A percentile compares a stretch with the other conserved stretches of the same genome.
phyloP scores from a whole-genome alignment of 306 rosid genomes.

The Lathyrus sativus region DNA sequence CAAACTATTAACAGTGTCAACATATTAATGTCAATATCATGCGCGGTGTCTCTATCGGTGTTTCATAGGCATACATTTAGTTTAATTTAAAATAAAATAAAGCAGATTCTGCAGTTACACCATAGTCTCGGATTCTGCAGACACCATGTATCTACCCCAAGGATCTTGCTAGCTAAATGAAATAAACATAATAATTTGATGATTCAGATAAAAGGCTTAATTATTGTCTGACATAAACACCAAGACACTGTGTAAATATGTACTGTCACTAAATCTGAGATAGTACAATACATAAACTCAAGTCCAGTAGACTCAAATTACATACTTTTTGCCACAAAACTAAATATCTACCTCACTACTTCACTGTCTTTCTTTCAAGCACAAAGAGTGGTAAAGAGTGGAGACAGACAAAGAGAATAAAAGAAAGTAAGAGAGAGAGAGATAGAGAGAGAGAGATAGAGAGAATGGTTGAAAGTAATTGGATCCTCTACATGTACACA shows the following conservation, averaged over 20 bases:
- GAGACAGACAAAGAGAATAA: neutral
- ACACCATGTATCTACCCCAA: neutral
- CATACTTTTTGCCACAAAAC: slow-evolving; percentile 31
- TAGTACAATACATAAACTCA: slow-evolving; percentile 31
- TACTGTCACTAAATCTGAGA: slow-evolving; percentile 10
- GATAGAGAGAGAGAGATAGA: no score
- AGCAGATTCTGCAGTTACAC: slow-evolving; percentile 33
- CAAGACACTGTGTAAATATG: slow-evolving; percentile 20
- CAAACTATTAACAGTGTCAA: no score
- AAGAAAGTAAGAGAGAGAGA: neutral
- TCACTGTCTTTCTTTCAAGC: neutral
- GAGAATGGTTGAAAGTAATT: neutral
- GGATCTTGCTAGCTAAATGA: neutral
- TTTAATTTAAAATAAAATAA: neutral
- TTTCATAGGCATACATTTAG: no score
- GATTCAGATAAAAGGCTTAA: neutral
- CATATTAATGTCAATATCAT: no score
- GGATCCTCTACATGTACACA: neutral
- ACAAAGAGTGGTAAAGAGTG: neutral
- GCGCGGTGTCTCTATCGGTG: no score
- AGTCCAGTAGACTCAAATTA: neutral
- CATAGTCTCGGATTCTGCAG: slow-evolving; percentile 1
- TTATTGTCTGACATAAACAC: slow-evolving; percentile 9
- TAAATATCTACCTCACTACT: slow-evolving; percentile 35
- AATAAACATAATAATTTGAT: neutral